Percentiles rank a stretch among this genome's conserved stretches.
Evolutionary conservation across 352 stramenopile genomes (phyloP).

Genomic region (Pythium myriotylum): DNA sequence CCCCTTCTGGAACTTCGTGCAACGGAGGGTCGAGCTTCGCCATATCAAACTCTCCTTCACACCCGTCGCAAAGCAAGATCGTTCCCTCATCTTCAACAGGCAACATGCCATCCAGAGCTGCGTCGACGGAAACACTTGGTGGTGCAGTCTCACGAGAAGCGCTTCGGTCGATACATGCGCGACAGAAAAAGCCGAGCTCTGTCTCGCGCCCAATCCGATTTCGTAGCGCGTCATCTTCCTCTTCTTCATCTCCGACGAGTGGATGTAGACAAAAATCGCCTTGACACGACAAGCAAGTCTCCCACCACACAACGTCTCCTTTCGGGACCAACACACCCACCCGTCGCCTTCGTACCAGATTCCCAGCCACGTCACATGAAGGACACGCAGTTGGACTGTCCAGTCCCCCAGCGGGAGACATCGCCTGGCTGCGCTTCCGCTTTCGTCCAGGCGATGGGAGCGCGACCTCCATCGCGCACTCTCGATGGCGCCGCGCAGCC

Average conservation of each 20-base stretch:
- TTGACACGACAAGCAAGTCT: constrained; percentile 21
- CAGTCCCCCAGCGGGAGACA: too few species aligned
- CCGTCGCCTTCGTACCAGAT: constrained; percentile 38
- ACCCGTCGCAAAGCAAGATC: constrained; percentile 68
- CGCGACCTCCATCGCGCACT: constrained; percentile 22
- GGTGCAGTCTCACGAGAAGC: too few species aligned
- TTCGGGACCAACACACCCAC: constrained; percentile 43
- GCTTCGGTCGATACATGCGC: constrained; percentile 7
- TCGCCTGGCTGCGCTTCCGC: constrained; percentile 19
- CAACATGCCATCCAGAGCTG: neutral
- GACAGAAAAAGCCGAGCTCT: constrained; percentile 19
- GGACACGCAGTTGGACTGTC: too few species aligned
- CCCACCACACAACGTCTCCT: constrained; percentile 16
- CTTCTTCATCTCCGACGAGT: constrained; percentile 12
- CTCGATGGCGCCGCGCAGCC: constrained; percentile 34
- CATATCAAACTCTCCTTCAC: constrained; percentile 66
- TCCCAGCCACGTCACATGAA: neutral
- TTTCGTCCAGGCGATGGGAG: neutral
- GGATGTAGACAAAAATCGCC: constrained; percentile 26
- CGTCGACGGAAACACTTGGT: neutral
- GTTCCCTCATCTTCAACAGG: constrained; percentile 29
- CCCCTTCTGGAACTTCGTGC: constrained; percentile 41
- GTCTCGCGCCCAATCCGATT: constrained; percentile 7
- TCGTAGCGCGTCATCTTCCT: constrained; percentile 12
- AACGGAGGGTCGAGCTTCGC: constrained; percentile 50